These are phyloP conservation scores for Eurotiales sp. DNA, from an alignment of 2,329 filamentous ascomycete genomes.

Conservation along the genomic window DNA sequence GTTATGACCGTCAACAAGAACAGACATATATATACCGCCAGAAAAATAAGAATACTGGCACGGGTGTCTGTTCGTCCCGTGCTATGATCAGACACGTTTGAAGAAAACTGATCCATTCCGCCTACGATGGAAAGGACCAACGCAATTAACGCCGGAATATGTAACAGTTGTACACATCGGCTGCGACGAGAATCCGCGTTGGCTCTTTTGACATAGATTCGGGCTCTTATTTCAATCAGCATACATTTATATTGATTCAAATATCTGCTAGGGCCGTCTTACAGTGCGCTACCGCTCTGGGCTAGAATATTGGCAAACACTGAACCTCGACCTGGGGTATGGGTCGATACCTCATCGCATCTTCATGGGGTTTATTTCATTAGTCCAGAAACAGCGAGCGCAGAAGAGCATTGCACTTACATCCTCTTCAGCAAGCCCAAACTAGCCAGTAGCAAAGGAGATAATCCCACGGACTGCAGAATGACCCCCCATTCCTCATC, in stretches of 20 bases:
- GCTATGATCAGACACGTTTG: background rate
- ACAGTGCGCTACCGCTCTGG: background rate
- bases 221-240: background rate
- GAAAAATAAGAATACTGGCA: background rate
- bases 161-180: slow-evolving; percentile 1
- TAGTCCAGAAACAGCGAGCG: background rate
- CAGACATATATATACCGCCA: slow-evolving; percentile 1
- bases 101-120: background rate
- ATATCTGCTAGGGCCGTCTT: background rate
- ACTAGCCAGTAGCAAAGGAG: background rate
- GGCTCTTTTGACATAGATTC: background rate
- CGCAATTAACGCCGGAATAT: background rate
- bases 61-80: background rate
- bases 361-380: background rate
- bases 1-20: background rate
- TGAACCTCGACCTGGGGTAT: background rate
- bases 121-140: slow-evolving; percentile 1
- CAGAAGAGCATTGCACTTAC: background rate
- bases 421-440: slow-evolving; percentile 2
- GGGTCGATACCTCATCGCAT: background rate
- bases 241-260: background rate
- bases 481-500: background rate
- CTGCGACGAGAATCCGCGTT: background rate
- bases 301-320: background rate
- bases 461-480: background rate